Conservation (phyloP, 2,329 filamentous ascomycete species). For the Hypomyces perniciosus region DNA sequence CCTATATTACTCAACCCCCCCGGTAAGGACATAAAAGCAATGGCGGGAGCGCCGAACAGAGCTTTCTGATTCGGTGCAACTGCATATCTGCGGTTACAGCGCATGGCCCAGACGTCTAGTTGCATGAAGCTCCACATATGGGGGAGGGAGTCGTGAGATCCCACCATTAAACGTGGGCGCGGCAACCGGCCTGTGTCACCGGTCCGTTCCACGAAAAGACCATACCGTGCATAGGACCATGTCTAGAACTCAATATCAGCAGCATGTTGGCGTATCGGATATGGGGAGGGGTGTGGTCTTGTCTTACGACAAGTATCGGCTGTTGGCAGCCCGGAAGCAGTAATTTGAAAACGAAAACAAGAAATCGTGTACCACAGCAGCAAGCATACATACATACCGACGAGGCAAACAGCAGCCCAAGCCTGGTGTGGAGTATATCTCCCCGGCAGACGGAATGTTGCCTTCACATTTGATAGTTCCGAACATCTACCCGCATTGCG, state of each 20-base stretch:
- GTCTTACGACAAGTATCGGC: too few relatives aligned
- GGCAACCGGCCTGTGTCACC: too few relatives aligned
- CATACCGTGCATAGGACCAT: neutral
- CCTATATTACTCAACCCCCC: neutral
- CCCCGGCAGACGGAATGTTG: neutral
- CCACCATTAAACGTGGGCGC: neutral
- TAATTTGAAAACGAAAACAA: too few relatives aligned
- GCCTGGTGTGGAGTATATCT: neutral
- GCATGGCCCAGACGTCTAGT: neutral
- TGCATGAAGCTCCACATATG: neutral
- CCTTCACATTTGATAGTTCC: neutral
- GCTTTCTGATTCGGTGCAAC: neutral
- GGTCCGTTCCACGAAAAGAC: neutral
- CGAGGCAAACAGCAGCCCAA: neutral
- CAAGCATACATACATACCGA: neutral
- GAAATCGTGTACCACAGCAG: too few relatives aligned
- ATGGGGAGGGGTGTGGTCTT: neutral
- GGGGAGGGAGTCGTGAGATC: neutral
- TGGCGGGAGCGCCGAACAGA: neutral
- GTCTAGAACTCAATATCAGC: neutral
- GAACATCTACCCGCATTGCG: neutral
- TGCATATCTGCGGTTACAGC: neutral
- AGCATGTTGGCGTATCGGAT: neutral
- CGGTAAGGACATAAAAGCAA: neutral
- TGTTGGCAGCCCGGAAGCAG: too few relatives aligned